Conservation (phyloP, 1,284 basidiomycete species). For the Boletus smithii region DNA sequence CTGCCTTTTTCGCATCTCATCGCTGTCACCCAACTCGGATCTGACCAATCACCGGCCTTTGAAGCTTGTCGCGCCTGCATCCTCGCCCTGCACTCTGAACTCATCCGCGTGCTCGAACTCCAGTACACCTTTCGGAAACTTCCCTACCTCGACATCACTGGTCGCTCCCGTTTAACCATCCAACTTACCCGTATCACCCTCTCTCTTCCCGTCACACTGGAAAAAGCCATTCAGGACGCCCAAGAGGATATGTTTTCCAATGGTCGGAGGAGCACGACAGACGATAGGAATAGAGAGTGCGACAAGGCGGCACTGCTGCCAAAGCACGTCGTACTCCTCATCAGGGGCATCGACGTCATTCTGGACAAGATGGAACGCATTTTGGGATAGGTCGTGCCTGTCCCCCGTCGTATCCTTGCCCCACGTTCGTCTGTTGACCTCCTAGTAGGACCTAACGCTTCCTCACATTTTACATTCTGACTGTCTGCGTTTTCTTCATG, state of each 20-base stretch:
- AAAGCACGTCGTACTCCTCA: slow-evolving; percentile 50
- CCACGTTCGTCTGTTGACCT: no score
- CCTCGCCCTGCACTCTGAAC: slow-evolving; percentile 67
- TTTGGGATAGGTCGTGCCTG: slow-evolving; percentile 42
- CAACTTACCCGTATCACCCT: slow-evolving; percentile 80
- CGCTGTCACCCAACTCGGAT: no score
- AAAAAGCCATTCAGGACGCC: slow-evolving; percentile 56
- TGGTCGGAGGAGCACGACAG: slow-evolving; percentile 5
- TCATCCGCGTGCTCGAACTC: slow-evolving; percentile 72
- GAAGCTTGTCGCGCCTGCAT: slow-evolving; percentile 78
- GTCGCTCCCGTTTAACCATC: slow-evolving; percentile 73
- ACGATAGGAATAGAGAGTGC: slow-evolving; percentile 15
- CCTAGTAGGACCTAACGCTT: no score
- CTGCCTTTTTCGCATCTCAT: background rate
- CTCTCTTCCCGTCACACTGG: slow-evolving; percentile 72
- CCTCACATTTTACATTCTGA: background rate
- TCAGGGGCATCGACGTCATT: slow-evolving; percentile 56
- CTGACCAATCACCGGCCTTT: no score
- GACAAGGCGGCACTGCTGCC: slow-evolving; percentile 48
- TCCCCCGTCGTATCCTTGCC: no score
- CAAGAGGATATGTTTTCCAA: slow-evolving; percentile 13
- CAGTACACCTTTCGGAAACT: slow-evolving; percentile 73
- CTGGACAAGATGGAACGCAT: slow-evolving; percentile 65
- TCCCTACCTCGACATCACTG: slow-evolving; percentile 74
- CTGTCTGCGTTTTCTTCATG: background rate